A percentile compares a stretch with the other conserved stretches of the same genome.
These are phyloP conservation scores for Mucor racemosus DNA, from an alignment of 371 early-diverging fungal genomes.

Conservation along the genomic window DNA sequence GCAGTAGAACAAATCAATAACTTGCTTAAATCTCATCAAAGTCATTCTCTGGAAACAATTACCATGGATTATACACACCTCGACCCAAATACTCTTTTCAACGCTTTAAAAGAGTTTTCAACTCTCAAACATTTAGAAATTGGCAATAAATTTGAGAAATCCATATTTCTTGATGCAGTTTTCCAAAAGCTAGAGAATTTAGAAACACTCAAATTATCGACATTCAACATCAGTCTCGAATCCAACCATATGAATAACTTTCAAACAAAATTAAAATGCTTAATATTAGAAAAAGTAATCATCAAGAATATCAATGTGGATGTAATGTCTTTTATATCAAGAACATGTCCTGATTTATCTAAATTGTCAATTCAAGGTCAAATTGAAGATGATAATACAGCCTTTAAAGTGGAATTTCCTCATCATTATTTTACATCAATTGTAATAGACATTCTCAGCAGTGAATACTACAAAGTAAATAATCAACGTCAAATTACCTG, in stretches of 20 bases:
- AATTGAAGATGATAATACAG: not conserved
- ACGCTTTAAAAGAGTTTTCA: not conserved
- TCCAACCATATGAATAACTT: not conserved
- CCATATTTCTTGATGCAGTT: not conserved
- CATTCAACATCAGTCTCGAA: not conserved
- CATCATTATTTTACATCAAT: not conserved
- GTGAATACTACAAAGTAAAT: not conserved
- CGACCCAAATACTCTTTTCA: not conserved
- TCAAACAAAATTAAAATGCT: not conserved
- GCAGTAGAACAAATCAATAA: not conserved
- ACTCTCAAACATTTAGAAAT: not conserved
- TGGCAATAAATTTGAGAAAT: not conserved
- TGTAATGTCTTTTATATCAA: not conserved
- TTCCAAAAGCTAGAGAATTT: not conserved
- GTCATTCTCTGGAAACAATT: not conserved
- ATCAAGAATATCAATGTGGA: not conserved
- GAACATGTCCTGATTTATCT: not conserved
- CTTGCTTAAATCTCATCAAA: not conserved
- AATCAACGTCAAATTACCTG: not conserved
- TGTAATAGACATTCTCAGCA: constrained; percentile 4
- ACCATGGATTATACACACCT: not conserved
- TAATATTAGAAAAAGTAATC: not conserved
- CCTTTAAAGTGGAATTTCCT: not conserved
- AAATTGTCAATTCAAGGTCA: constrained; percentile 5
- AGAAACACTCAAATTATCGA: not conserved